Evolutionary conservation across 2,329 filamentous ascomycete genomes (phyloP).

Genomic region (Zarea fungicola): DNA sequence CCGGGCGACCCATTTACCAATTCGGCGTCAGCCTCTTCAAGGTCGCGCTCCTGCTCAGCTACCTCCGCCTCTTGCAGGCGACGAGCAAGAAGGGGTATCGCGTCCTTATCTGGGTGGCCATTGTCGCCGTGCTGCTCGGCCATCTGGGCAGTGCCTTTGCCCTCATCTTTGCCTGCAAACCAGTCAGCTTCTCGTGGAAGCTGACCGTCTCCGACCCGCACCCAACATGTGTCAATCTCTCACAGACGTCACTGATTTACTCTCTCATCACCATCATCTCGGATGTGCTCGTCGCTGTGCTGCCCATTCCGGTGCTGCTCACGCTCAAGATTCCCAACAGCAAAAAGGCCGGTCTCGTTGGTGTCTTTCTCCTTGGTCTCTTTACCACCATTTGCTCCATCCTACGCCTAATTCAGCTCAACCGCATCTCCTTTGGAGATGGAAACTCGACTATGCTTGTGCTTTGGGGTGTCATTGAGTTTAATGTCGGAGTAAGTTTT

Average conservation of each 20-base stretch:
- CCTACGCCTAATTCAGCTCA: slow-evolving; percentile 46
- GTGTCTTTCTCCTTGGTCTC: slow-evolving; percentile 47
- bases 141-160: slow-evolving; percentile 45
- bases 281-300: slow-evolving; percentile 44
- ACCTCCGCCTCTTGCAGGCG: slow-evolving; percentile 45
- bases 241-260: slow-evolving; percentile 44
- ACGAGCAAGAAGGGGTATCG: slow-evolving; percentile 42
- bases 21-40: slow-evolving; percentile 53
- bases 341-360: slow-evolving; percentile 47
- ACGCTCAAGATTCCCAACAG: slow-evolving; percentile 40
- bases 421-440: slow-evolving; percentile 44
- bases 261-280: slow-evolving; percentile 47
- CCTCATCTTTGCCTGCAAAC: slow-evolving; percentile 45
- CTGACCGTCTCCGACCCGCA: slow-evolving; percentile 20
- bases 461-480: slow-evolving; percentile 52
- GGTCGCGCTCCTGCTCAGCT: slow-evolving; percentile 47
- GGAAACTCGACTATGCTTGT: slow-evolving; percentile 53
- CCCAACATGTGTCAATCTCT: slow-evolving; percentile 40
- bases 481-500: slow-evolving; percentile 44
- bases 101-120: slow-evolving; percentile 38
- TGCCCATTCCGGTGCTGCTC: slow-evolving; percentile 46
- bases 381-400: slow-evolving; percentile 52
- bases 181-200: slow-evolving; percentile 42
- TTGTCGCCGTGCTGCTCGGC: slow-evolving; percentile 36
- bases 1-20: slow-evolving; percentile 50